Conservation (phyloP, 345 rosid species). For the Lumnitzera racemosa region DNA sequence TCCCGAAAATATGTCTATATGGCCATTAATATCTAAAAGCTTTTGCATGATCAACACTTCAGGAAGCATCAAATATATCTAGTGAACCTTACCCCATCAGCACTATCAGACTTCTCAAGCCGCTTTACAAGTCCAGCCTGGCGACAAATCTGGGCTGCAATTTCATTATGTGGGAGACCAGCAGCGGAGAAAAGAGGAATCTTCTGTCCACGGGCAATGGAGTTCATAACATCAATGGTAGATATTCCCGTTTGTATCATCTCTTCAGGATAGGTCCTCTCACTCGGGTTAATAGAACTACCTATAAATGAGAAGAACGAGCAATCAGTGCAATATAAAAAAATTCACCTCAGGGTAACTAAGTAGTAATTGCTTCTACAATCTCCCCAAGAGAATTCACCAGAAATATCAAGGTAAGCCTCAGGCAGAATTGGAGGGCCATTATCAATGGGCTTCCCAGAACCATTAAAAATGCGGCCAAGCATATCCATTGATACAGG, state of each 20-base stretch:
- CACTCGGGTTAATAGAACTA: constrained; percentile 96
- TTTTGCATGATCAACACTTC: neutral
- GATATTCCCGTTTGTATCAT: constrained; percentile 98
- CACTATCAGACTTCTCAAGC: constrained; percentile 63
- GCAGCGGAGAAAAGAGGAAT: constrained; percentile 98
- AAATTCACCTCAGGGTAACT: neutral
- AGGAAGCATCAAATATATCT: neutral
- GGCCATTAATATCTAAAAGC: neutral
- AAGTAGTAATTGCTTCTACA: neutral
- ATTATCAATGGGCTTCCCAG: constrained; percentile 93
- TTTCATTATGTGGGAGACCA: constrained; percentile 98
- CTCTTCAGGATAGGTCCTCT: constrained; percentile 97
- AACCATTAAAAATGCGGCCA: constrained; percentile 93
- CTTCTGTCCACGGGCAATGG: constrained; percentile 96
- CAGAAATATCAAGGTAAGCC: constrained; percentile 90
- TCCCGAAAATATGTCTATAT: too few species aligned
- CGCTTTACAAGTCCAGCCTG: constrained; percentile 97
- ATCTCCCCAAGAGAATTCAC: constrained; percentile 19
- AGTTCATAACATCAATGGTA: constrained; percentile 96
- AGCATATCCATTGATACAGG: constrained; percentile 96
- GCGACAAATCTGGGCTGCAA: constrained; percentile 98
- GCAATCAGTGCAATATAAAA: neutral
- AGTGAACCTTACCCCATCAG: constrained; percentile 25
- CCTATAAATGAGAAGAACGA: constrained; percentile 28
- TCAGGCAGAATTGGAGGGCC: constrained; percentile 92